Percentiles rank a stretch among this genome's conserved stretches.
Evolutionary conservation across 805 yeast species (phyloP).

Genomic region (Alloascoidea hylecoeti): DNA sequence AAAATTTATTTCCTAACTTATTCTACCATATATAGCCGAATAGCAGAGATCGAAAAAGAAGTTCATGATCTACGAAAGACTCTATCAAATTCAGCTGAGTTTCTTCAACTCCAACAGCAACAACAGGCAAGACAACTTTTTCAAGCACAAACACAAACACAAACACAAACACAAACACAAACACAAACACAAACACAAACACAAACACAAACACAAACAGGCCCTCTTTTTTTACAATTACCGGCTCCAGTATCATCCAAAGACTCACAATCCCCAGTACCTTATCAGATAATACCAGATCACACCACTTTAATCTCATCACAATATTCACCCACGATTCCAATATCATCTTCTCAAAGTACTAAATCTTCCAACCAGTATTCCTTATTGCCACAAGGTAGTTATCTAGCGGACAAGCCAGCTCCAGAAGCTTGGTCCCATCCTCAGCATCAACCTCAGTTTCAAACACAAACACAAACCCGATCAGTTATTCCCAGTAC

Average conservation of each 20-base stretch:
- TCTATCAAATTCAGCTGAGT: slow-evolving; percentile 13
- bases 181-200: slow-evolving; percentile 5
- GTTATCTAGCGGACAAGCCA: too few relatives aligned
- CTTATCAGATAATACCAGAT: too few relatives aligned
- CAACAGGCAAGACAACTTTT: slow-evolving; percentile 6
- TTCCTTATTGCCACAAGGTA: too few relatives aligned
- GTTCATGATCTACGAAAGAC: slow-evolving; percentile 52
- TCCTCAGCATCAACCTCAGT: too few relatives aligned
- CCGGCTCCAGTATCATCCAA: slow-evolving; percentile 4
- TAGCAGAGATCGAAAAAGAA: slow-evolving; percentile 52
- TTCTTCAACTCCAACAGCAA: slow-evolving; percentile 6
- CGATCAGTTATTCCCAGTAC: too few relatives aligned
- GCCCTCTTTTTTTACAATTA: slow-evolving; percentile 3
- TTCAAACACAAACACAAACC: too few relatives aligned
- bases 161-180: slow-evolving; percentile 5
- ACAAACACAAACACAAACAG: not conserved
- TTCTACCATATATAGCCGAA: slow-evolving; percentile 12
- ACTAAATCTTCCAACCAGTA: too few relatives aligned
- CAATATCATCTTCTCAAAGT: too few relatives aligned
- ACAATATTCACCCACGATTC: too few relatives aligned
- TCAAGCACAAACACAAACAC: slow-evolving; percentile 1
- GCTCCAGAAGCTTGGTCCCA: too few relatives aligned
- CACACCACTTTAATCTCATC: too few relatives aligned
- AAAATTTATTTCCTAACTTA: not conserved
- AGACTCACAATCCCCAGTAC: slow-evolving; percentile 4